phyloP scores from a whole-genome alignment of 768 basidiomycete genomes.

The Macrocybe gigantea region DNA sequence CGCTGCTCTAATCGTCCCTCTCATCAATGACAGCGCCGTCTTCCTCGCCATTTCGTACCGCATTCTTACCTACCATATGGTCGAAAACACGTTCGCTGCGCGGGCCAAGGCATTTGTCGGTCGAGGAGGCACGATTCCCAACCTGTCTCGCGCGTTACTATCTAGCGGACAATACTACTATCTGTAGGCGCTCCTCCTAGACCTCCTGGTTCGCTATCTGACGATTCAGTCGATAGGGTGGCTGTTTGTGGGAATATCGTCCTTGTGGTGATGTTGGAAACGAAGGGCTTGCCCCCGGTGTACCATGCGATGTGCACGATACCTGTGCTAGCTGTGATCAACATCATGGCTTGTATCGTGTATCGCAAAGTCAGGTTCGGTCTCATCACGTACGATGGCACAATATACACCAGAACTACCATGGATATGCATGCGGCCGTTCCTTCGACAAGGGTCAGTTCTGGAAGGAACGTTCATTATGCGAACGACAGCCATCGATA shows the following conservation, averaged over 20 bases:
- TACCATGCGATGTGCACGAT: neutral
- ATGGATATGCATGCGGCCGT: no score
- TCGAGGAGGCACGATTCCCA: constrained; percentile 17
- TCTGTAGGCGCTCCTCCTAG: constrained; percentile 15
- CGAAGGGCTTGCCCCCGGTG: neutral
- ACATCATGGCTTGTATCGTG: constrained; percentile 8
- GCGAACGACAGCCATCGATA: no score
- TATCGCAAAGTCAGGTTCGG: constrained; percentile 8
- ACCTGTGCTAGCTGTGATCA: neutral
- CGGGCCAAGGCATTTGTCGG: no score
- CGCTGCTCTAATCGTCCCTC: constrained; percentile 12
- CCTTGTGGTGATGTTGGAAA: neutral
- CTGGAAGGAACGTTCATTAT: no score
- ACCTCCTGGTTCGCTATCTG: neutral
- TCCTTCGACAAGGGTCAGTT: no score
- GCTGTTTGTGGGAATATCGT: constrained; percentile 8
- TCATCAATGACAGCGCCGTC: constrained; percentile 22
- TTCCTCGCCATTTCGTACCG: constrained; percentile 25
- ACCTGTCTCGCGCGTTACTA: constrained; percentile 17
- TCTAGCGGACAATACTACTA: constrained; percentile 26
- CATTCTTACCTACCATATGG: constrained; percentile 7
- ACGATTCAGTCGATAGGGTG: constrained; percentile 2
- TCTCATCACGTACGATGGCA: no score
- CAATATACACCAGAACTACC: no score
- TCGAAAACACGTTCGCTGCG: no score